A percentile compares a stretch with the other conserved stretches of the same genome.
phyloP scores from a whole-genome alignment of 768 basidiomycete species.

The Suillus fuscotomentosus region DNA sequence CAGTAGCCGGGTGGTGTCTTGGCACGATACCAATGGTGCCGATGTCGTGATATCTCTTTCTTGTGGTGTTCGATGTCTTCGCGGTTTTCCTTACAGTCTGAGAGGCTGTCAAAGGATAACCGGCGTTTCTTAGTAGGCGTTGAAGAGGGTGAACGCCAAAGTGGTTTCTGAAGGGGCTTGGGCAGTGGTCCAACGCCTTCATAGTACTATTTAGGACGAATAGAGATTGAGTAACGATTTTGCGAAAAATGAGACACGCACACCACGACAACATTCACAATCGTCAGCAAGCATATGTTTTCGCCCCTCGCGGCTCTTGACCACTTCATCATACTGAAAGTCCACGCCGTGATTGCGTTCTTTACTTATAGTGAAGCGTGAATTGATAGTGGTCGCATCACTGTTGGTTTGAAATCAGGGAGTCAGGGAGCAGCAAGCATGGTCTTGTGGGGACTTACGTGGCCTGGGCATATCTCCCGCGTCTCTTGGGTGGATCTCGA shows the following conservation, averaged over 20 bases:
- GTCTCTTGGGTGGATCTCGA: conserved; percentile 43
- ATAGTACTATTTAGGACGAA: conserved; percentile 61
- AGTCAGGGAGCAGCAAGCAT: background rate
- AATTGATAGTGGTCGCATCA: conserved; percentile 52
- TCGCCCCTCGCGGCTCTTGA: conserved; percentile 63
- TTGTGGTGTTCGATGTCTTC: conserved; percentile 52
- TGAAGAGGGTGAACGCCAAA: conserved; percentile 67
- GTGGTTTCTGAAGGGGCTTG: conserved; percentile 57
- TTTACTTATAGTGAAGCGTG: conserved; percentile 65
- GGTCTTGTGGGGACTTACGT: conserved; percentile 26
- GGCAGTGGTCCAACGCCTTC: conserved; percentile 74
- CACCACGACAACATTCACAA: conserved; percentile 81
- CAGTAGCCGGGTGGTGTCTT: conserved; percentile 86
- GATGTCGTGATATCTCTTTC: conserved; percentile 69
- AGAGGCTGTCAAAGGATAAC: conserved; percentile 13
- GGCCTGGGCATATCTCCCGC: conserved; percentile 54
- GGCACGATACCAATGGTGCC: conserved; percentile 66
- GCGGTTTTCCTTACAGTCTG: conserved; percentile 28
- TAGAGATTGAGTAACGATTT: background rate
- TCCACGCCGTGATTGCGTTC: conserved; percentile 60
- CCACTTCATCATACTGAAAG: conserved; percentile 76
- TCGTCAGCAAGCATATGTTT: conserved; percentile 69
- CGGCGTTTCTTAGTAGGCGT: conserved; percentile 20
- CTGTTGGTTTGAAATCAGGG: background rate
- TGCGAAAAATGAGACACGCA: conserved; percentile 31